phyloP scores from a whole-genome alignment of 805 yeast genomes.

The Zygoascus biomembranicola region DNA sequence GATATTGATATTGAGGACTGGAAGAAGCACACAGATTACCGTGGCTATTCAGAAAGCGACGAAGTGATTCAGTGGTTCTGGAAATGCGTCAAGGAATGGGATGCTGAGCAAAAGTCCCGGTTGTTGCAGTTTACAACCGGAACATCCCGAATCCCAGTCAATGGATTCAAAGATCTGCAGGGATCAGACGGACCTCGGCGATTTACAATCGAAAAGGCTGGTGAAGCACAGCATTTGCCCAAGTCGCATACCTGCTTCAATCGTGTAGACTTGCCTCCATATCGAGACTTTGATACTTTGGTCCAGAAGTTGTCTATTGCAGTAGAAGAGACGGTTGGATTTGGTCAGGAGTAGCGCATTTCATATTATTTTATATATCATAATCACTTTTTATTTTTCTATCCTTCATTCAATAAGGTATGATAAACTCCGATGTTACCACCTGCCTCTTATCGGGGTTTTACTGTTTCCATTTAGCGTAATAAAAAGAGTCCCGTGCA shows the following conservation, averaged over 20 bases:
- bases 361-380: neutral
- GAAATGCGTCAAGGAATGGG: conserved; percentile 91
- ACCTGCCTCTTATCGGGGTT: neutral
- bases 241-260: conserved; percentile 98
- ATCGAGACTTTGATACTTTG: conserved; percentile 72
- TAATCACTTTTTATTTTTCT: neutral
- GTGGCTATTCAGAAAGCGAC: conserved; percentile 95
- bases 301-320: conserved; percentile 90
- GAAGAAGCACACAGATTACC: conserved; percentile 97
- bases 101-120: conserved; percentile 92
- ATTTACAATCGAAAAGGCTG: conserved; percentile 97
- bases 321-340: conserved; percentile 97
- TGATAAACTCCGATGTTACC: too few species aligned
- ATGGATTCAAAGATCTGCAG: conserved; percentile 96
- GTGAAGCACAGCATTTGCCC: conserved; percentile 85
- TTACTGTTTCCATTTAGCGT: neutral
- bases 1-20: conserved; percentile 98
- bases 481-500: too few species aligned
- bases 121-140: conserved; percentile 96
- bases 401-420: neutral
- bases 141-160: conserved; percentile 97
- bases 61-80: conserved; percentile 99
- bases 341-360: conserved; percentile 67
- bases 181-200: conserved; percentile 99
- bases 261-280: conserved; percentile 96